Conservation (phyloP, 371 early-diverging fungal species). For the Mortierella sp. region DNA sequence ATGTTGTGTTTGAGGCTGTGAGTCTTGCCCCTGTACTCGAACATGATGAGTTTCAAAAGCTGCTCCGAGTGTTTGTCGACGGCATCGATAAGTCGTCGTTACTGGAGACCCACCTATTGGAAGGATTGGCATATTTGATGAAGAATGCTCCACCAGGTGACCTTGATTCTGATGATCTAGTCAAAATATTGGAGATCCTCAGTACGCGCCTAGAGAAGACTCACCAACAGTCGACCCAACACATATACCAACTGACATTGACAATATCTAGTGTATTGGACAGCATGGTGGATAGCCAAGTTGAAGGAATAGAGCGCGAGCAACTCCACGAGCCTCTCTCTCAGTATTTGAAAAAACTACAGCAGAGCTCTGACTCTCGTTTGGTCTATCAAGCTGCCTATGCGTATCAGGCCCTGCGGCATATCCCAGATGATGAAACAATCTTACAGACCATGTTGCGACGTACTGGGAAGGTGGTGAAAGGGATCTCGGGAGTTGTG, state of each 20-base stretch:
- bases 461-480: no score
- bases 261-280: conserved; percentile 3
- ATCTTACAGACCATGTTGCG: no score
- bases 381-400: no score
- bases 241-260: conserved; percentile 1
- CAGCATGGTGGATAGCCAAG: no score
- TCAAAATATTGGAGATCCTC: background rate
- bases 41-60: background rate
- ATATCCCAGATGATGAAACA: no score
- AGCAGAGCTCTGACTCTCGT: background rate
- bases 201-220: conserved; percentile 2
- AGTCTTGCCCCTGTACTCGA: background rate
- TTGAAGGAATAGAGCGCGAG: background rate
- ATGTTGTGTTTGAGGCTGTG: no score
- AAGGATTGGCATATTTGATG: conserved; percentile 6
- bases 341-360: background rate
- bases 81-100: background rate
- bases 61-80: conserved; percentile 9
- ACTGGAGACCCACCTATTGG: background rate
- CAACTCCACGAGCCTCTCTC: conserved; percentile 9
- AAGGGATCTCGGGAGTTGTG: no score
- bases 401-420: no score
- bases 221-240: conserved; percentile 1
- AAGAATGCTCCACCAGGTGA: no score
- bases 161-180: no score